phyloP scores from a whole-genome alignment of 1,139 yeast genomes.

The Blastobotrys apis region DNA sequence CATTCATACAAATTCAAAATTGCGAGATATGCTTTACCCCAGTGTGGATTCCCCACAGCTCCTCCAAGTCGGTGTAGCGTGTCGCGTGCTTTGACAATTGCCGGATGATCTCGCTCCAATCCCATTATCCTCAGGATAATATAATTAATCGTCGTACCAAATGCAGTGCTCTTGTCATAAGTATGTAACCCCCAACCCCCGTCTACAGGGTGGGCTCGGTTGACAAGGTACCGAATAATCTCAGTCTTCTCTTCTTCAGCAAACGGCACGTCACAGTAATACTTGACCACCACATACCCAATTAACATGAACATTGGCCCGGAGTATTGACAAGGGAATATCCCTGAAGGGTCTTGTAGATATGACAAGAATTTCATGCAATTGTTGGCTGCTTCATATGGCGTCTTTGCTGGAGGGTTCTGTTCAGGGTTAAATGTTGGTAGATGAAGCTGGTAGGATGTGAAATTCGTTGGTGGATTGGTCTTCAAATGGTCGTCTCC shows the following conservation, averaged over 20 bases:
- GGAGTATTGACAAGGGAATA: conserved; percentile 86
- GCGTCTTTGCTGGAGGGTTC: conserved; percentile 33
- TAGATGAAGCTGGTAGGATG: conserved; percentile 56
- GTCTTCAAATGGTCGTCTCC: conserved; percentile 13
- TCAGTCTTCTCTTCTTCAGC: conserved; percentile 57
- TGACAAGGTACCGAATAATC: conserved; percentile 76
- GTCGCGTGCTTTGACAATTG: conserved; percentile 69
- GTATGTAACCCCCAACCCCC: conserved; percentile 99
- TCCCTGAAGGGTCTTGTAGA: conserved; percentile 74
- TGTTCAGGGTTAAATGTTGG: conserved; percentile 41
- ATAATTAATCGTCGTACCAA: conserved; percentile 89
- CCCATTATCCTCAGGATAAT: conserved; percentile 76
- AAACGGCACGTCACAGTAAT: conserved; percentile 64
- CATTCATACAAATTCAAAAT: conserved; percentile 77
- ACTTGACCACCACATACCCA: conserved; percentile 75
- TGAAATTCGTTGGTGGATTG: conserved; percentile 34
- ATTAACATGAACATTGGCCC: conserved; percentile 98
- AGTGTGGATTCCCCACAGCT: conserved; percentile 85
- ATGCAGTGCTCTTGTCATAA: conserved; percentile 87
- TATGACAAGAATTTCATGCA: conserved; percentile 68
- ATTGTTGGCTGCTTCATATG: conserved; percentile 63
- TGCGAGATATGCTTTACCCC: conserved; percentile 96
- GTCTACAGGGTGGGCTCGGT: conserved; percentile 92
- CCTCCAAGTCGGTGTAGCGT: conserved; percentile 78
- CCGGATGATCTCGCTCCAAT: conserved; percentile 66